Evolutionary conservation across 2,329 filamentous ascomycete species (phyloP), one percentile per base, ranked within the genome.

Genomic region (Calonectria multiphialidica): DNA sequence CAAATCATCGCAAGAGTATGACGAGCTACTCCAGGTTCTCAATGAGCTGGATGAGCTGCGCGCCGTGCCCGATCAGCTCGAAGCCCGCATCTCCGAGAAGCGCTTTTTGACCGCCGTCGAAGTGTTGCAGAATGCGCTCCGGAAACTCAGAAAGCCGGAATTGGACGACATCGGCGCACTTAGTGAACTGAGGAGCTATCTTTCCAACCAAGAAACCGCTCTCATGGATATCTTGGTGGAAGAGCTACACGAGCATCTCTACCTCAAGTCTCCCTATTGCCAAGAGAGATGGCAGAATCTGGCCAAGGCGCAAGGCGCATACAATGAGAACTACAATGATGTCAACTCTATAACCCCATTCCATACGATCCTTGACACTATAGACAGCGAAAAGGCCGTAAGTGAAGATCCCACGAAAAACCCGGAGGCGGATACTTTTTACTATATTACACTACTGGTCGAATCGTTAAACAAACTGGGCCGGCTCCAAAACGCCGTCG

Each of bases 181-280:
- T 78, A 92, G 91, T 70, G 97, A 99, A 78, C 85, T 99, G 76
- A 91, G 95, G 69, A 92, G 92, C 78, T 98, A 98, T 80, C 91
- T 99, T 70, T 92, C 92, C 71, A 98, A 98, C 80, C 97, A 99
- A 82, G 97, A 99, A 85, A 94, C 93, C 33, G 91, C 95, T 0
- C 86, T 99, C 74, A 96, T 96, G 80, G 97, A 99, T 80, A 98
- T 98, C 66, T 83, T 99, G 68, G 92, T 98, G n/a, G 97, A 99
- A 82, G 97, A 99, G 83, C 88, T 99, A 40, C 97, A 99, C 81
- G 97, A 98, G 82, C 97, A 99, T 84, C 88, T 99, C 5, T 99
- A 99, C 81, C 91, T 99, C 45, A 98, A 98, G 82, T 98, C 96
- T 4, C 97, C 96, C 0, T 99, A 99, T 82, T 98, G 96, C 81